phyloP scores from a whole-genome alignment of 164 flowering plant species.

The Vitis rotundifolia region DNA sequence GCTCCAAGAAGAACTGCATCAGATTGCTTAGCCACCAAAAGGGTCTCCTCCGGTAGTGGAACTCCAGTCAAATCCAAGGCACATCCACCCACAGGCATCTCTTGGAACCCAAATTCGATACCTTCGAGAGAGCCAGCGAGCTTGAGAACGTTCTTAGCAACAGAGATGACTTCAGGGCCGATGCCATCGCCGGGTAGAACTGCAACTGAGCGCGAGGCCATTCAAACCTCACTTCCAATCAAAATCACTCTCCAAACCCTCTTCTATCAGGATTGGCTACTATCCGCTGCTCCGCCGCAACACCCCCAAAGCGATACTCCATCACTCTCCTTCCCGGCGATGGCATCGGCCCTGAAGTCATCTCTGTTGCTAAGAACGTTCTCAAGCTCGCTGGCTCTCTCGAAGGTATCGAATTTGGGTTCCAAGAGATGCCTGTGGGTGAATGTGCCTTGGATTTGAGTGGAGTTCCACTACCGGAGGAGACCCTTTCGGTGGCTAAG shows the following conservation, averaged over 20 bases:
- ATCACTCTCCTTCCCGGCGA: conserved; percentile 94
- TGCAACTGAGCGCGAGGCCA: conserved; percentile 31
- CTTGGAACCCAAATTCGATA: conserved; percentile 66
- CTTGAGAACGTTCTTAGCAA: conserved; percentile 72
- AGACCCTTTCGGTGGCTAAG: conserved; percentile 77
- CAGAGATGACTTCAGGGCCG: conserved; percentile 92
- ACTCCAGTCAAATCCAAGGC: conserved; percentile 88
- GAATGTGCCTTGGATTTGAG: conserved; percentile 84
- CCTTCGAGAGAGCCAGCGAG: conserved; percentile 72
- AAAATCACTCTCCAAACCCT: conserved; percentile 17
- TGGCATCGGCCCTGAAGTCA: conserved; percentile 96
- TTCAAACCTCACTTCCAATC: conserved; percentile 7
- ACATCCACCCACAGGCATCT: conserved; percentile 89
- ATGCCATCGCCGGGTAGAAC: conserved; percentile 99
- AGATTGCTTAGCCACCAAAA: conserved; percentile 66
- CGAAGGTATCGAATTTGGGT: conserved; percentile 73
- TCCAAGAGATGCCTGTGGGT: conserved; percentile 85
- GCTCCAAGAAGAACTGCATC: conserved; percentile 98
- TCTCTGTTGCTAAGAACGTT: conserved; percentile 78
- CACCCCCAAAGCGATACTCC: conserved; percentile 43
- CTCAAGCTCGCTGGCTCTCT: conserved; percentile 63
- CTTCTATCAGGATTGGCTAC: conserved; percentile 9
- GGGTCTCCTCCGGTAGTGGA: conserved; percentile 94
- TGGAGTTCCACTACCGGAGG: conserved; percentile 94
- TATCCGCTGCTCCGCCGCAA: conserved; percentile 52